Evolutionary conservation across 1,139 yeast species (phyloP).

Genomic region (Protomyces inouyei): DNA sequence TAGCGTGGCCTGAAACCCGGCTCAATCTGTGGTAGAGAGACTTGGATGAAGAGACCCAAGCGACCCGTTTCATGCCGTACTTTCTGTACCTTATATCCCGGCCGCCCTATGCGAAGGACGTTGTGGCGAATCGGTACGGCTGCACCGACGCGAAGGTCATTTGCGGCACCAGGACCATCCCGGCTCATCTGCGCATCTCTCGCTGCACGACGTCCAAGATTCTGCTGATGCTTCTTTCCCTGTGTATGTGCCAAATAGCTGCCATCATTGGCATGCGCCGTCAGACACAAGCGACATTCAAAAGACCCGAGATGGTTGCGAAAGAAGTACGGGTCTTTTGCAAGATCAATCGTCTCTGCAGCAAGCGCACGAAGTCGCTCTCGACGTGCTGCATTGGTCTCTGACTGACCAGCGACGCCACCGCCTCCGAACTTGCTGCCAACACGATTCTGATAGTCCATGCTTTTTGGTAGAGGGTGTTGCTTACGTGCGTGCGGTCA

Average conservation of each 20-base stretch:
- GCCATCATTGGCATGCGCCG: slow-evolving; percentile 69
- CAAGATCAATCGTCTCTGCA: slow-evolving; percentile 58
- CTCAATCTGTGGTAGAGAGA: slow-evolving; percentile 51
- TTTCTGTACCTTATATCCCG: slow-evolving; percentile 62
- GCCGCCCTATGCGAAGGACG: slow-evolving; percentile 64
- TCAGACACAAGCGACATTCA: slow-evolving; percentile 71
- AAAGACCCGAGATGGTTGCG: slow-evolving; percentile 67
- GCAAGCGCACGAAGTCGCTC: slow-evolving; percentile 62
- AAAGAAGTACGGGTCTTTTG: slow-evolving; percentile 69
- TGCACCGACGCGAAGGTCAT: slow-evolving; percentile 32
- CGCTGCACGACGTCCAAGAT: slow-evolving; percentile 55
- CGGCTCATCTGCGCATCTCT: slow-evolving; percentile 33
- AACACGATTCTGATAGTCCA: slow-evolving; percentile 9
- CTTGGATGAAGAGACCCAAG: slow-evolving; percentile 57
- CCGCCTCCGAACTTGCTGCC: slow-evolving; percentile 44
- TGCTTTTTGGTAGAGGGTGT: not conserved
- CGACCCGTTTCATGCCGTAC: slow-evolving; percentile 56
- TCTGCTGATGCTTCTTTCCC: slow-evolving; percentile 69
- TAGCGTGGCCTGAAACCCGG: slow-evolving; percentile 53
- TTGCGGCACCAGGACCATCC: slow-evolving; percentile 29
- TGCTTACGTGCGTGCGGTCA: not conserved
- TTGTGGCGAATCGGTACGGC: slow-evolving; percentile 47
- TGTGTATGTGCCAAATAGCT: slow-evolving; percentile 75
- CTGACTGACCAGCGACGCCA: slow-evolving; percentile 67
- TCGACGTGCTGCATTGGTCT: slow-evolving; percentile 60